Conservation (phyloP, 1,284 basidiomycete genomes). For the Xanthoconium separans region DNA sequence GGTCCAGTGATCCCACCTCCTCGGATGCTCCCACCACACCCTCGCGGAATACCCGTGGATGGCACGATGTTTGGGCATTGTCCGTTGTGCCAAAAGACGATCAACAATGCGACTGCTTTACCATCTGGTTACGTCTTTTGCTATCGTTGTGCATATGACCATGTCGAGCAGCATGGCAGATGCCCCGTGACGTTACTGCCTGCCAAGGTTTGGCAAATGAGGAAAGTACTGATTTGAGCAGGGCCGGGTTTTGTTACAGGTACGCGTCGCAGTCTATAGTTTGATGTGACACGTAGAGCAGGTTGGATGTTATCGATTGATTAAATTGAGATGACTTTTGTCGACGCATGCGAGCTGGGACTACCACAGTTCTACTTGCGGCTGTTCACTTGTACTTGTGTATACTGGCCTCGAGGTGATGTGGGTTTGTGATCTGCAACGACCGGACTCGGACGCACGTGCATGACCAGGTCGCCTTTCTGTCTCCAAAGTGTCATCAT, state of each 20-base stretch:
- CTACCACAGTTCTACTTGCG: neutral
- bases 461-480: constrained; percentile 14
- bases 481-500: constrained; percentile 16
- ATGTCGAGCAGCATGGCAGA: constrained; percentile 73
- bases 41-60: constrained; percentile 60
- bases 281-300: constrained; percentile 10
- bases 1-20: constrained; percentile 76
- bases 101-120: constrained; percentile 88
- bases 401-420: neutral
- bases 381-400: neutral
- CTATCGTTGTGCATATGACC: constrained; percentile 88
- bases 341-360: neutral
- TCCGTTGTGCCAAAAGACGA: constrained; percentile 73
- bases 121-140: constrained; percentile 96
- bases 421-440: constrained; percentile 2
- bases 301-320: constrained; percentile 4
- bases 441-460: constrained; percentile 29
- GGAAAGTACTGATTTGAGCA: constrained; percentile 79
- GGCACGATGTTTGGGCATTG: constrained; percentile 74
- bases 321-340: constrained; percentile 4
- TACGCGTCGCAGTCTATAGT: constrained; percentile 4
- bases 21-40: constrained; percentile 69
- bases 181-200: constrained; percentile 89
- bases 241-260: neutral
- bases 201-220: constrained; percentile 75